Evolutionary conservation across 805 yeast species (phyloP), one percentile per base, ranked within the genome.

Genomic region (Candida qinlingensis): DNA sequence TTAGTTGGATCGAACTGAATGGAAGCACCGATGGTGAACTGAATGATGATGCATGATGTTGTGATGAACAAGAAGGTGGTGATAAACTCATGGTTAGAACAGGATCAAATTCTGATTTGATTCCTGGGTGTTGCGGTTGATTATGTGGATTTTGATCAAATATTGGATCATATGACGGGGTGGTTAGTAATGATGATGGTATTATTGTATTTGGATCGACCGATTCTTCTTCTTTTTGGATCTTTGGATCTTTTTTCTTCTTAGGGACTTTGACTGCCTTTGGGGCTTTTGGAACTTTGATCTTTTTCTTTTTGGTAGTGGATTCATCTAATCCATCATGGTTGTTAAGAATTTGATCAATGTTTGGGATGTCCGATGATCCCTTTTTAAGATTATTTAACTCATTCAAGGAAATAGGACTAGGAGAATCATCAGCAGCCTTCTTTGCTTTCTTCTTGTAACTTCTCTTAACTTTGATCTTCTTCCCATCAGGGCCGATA

Each of bases 381-480:
- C n/a, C 26, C 12, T 8, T 13, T 13, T 4, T 28, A 6, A 36
- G 31, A 29, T 34, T 29, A 29, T 40, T 44, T 26, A 44, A 39
- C 25, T 47, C 50, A 31, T 28, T 43, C 19, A 47, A 30, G 4
- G 59, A 49, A 1, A 59, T 52, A 11, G 65, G 63, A 5, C 62
- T 57, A n/a, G 63, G 65, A 0, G 62, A 50, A 13, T 51, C 50
- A 19, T 58, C 61, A 7, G 30, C 19, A 5, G 38, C 33, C 33
- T 49, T 41, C 25, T 38, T 25, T 11, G 34, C 34, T 34, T 48
- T 44, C 37, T 48, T 48, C 34, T 48, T 48, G 7, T 48, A 44
- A 5, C 29, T 25, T 38, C 48, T 39, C 26, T 48, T 48, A 4
- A 45, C 46, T 8, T 52, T 49, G 34, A 31, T 31, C 38, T 57